These are phyloP conservation scores for Sphaerulina musiva DNA, from an alignment of 2,329 filamentous ascomycete genomes.

Conservation along the genomic window DNA sequence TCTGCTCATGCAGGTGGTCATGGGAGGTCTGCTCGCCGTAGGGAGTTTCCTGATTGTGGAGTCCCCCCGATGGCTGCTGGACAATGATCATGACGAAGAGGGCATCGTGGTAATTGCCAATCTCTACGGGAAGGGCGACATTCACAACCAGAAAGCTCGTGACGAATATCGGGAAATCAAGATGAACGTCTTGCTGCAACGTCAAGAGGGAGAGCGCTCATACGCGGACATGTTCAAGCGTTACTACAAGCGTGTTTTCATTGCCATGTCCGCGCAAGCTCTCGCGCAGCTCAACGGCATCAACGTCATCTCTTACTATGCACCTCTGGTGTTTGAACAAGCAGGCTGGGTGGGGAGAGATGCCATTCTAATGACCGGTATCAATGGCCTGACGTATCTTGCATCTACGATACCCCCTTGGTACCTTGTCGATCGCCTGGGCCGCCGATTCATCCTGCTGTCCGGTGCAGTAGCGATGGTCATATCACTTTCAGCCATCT, in stretches of 20 bases:
- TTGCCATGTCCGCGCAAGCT: slow-evolving; percentile 96
- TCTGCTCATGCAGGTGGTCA: slow-evolving; percentile 84
- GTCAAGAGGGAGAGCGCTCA: slow-evolving; percentile 87
- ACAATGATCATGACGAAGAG: slow-evolving; percentile 97
- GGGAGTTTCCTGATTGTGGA: slow-evolving; percentile 93
- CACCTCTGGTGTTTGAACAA: slow-evolving; percentile 90
- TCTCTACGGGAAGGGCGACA: slow-evolving; percentile 89
- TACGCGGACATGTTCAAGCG: slow-evolving; percentile 92
- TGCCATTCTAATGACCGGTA: slow-evolving; percentile 93
- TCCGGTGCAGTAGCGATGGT: slow-evolving; percentile 87
- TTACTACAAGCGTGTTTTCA: slow-evolving; percentile 87
- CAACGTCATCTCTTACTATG: slow-evolving; percentile 99
- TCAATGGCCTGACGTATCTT: slow-evolving; percentile 88
- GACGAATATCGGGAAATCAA: slow-evolving; percentile 99
- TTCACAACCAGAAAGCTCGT: slow-evolving; percentile 83
- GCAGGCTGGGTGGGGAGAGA: slow-evolving; percentile 90
- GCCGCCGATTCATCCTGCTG: slow-evolving; percentile 79
- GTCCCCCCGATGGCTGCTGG: slow-evolving; percentile 92
- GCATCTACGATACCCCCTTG: slow-evolving; percentile 89
- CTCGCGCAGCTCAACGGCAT: slow-evolving; percentile 97
- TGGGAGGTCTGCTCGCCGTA: slow-evolving; percentile 77
- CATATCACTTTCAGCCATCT: slow-evolving; percentile 78
- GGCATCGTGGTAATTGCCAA: slow-evolving; percentile 98
- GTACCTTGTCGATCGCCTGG: slow-evolving; percentile 93
- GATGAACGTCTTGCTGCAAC: slow-evolving; percentile 88